A percentile compares a stretch with the other conserved stretches of the same genome.
phyloP scores from a whole-genome alignment of 1,284 basidiomycete genomes.

The Irpex rosettiformis region DNA sequence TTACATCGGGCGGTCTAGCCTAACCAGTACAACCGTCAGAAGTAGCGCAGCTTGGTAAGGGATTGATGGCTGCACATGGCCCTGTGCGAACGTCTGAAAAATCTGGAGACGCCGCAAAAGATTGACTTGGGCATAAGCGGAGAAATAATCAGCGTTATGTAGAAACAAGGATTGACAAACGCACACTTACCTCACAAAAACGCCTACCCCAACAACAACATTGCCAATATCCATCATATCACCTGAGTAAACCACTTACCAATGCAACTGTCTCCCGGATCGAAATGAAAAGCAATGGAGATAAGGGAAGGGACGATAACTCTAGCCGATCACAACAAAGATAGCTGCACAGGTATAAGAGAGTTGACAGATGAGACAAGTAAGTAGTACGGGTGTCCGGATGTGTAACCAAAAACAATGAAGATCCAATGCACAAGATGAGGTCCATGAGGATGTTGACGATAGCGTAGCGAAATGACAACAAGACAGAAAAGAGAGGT shows the following conservation, averaged over 20 bases:
- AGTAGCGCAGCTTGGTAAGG: not conserved
- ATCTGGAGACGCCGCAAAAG: not conserved
- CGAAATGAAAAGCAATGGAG: not conserved
- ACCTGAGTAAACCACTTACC: not conserved
- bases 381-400: constrained; percentile 1
- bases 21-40: not conserved
- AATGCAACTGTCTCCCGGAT: not conserved
- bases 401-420: not conserved
- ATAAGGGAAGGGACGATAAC: not conserved
- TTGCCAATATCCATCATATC: not conserved
- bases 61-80: not conserved
- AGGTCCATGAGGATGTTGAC: constrained; percentile 8
- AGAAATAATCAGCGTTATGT: not conserved
- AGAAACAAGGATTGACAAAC: constrained; percentile 7
- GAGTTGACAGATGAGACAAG: not conserved
- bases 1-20: not conserved
- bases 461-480: not conserved
- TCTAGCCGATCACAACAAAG: not conserved
- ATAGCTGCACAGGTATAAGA: constrained; percentile 1
- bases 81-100: not conserved
- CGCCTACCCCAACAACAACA: not conserved
- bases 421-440: not conserved
- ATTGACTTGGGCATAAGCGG: not conserved
- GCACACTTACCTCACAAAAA: not conserved
- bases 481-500: not conserved